Base-by-base conservation (phyloP, 108 stramenopile species). In the Aurantiochytrium sp. region DNA sequence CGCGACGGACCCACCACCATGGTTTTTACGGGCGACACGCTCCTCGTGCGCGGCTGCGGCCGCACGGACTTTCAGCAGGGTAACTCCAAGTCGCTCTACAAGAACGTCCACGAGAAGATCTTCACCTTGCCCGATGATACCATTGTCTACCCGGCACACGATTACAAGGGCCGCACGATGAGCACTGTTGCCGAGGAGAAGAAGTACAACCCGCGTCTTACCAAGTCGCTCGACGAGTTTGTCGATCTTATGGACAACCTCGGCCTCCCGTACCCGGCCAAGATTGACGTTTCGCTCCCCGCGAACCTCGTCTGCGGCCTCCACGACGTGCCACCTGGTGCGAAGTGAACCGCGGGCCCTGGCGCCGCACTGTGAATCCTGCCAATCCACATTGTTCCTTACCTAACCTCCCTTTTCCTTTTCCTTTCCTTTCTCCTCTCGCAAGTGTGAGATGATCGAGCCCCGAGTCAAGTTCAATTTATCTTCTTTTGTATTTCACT, bases 31-130 rank as follows among this genome's bases (percentile, higher is more conserved):
- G 97, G 97, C 5, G 97, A 98, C 90, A 90, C 95, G 0, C 76
- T 98, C 43, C 88, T 97, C 64, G 92, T 97, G 42, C 87, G 94
- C 55, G 97, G 96, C 14, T 95, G 95, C 90, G 97, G 96, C 18
- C 92, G 96, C 49, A 96, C 96, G 5, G 97, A 97, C 88, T 96
- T 97, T 89, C 94, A 95, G 87, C 95, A 94, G 25, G 97, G 97
- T 12, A 92, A 89, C 44, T 91, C 96, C 25, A 91, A 92, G 58
- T 91, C 87, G 18, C 90, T 97, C 19, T 97, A 95, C 89, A 89
- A 94, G 4, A 93, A 92, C 47, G 91, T 97, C 58, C 92, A 95
- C 71, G 58, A 89, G 29, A 94, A 97, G 92, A 87, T 98, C 10
- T 97, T 95, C 89, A 91, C 93, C 12, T 91, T 98, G 21, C 96